Evolutionary conservation across 768 basidiomycete species (phyloP).

Genomic region (Leccinellum rugosiceps): DNA sequence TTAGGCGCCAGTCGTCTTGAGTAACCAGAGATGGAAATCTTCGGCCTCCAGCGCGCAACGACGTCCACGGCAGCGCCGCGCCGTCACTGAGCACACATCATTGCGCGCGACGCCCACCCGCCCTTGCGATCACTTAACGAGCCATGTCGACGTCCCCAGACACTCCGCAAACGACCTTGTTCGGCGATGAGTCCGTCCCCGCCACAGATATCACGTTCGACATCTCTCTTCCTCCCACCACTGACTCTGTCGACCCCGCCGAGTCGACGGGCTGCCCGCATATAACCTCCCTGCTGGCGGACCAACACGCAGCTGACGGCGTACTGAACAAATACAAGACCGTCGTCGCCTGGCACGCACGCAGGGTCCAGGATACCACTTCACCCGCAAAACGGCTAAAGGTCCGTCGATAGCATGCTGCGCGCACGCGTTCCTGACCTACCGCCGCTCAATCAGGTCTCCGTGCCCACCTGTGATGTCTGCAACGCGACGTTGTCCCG

Average conservation of each 20-base stretch:
- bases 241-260: conserved; percentile 11
- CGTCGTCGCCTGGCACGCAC: conserved; percentile 54
- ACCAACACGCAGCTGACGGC: conserved; percentile 24
- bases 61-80: not conserved
- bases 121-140: not conserved
- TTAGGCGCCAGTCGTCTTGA: too few species aligned
- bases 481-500: conserved; percentile 56
- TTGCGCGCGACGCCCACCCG: not conserved
- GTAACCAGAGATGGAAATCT: conserved; percentile 14
- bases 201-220: conserved; percentile 13
- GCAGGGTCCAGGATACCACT: conserved; percentile 42
- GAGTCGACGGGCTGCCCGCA: conserved; percentile 37
- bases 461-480: conserved; percentile 60
- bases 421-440: not conserved
- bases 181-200: conserved; percentile 22
- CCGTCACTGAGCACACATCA: not conserved
- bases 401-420: conserved; percentile 37
- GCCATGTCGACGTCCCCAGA: conserved; percentile 33
- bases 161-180: conserved; percentile 27
- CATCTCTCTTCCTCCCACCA: conserved; percentile 1
- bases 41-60: not conserved
- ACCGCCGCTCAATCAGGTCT: conserved; percentile 33
- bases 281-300: conserved; percentile 36
- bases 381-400: conserved; percentile 61
- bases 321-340: conserved; percentile 51